Base-by-base conservation (phyloP, 305 asterid genomes). In the Caryopteris hybrid region DNA sequence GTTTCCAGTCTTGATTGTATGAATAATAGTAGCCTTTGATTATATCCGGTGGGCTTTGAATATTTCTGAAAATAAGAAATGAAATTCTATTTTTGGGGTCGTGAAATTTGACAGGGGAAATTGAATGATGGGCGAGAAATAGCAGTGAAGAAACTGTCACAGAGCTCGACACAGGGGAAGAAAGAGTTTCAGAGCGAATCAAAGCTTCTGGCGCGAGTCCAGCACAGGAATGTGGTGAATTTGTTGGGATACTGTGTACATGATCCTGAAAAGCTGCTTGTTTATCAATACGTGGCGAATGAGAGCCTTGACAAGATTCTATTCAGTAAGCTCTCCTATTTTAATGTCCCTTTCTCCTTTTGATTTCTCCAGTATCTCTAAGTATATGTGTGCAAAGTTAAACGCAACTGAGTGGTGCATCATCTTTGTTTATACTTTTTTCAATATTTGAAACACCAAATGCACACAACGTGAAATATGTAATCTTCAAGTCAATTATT, bases 261-360 rank as follows among this genome's bases (percentile, higher is more conserved):
- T 38, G 91, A 77, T 56, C 70, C 21, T 0, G 98, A 92, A 64
- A 88, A 83, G 66, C 83, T 95, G 62, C 97, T 95, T 31, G 98
- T 95, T 36, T 95, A 95, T 36, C 98, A 95, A 73, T 95, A 75
- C 59, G 88, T 92, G 33, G 82, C 66, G 23, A 78, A 92, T 79
- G 86, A 89, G 80, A 92, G 98, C 91, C 89, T 95, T 57, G 99
- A 95, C 81, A 95, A 95, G 82, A 73, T 80, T 78, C 85, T 95
- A 7, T 95, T 92, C 84, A 89, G 99, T 95, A 80, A 85, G 98
- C 81, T 65, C 25, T 58, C 11, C 42, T 41, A n/a, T n/a, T n/a
- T n/a, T n/a, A n/a, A n/a, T 13, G 18, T 11, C 18, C 57, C n/a
- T n/a, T n/a, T n/a, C 18, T 54, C 2, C 8, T n/a, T n/a, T n/a